These are phyloP conservation scores for Kodamaea fungicola DNA, from an alignment of 1,139 yeast species.

Conservation along the genomic window DNA sequence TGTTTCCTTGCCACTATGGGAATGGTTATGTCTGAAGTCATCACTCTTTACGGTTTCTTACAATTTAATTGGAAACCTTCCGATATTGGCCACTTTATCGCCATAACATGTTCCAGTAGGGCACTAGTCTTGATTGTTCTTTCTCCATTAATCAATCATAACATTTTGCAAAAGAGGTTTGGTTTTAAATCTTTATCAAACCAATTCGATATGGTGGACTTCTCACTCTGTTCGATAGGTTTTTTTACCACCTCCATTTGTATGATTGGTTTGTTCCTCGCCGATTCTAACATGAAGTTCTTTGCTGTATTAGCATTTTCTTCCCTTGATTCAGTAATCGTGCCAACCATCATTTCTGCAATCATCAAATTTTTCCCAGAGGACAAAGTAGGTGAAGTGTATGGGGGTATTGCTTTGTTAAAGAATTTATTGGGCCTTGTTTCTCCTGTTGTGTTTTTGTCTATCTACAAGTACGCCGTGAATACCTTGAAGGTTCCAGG, in stretches of 20 bases:
- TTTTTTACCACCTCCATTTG: slow-evolving; percentile 41
- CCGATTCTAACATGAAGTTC: slow-evolving; percentile 7
- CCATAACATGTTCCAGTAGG: slow-evolving; percentile 47
- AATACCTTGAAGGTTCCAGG: slow-evolving; percentile 9
- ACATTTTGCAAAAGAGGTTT: slow-evolving; percentile 22
- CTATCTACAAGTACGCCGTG: slow-evolving; percentile 28
- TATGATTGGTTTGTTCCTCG: slow-evolving; percentile 21
- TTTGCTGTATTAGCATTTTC: slow-evolving; percentile 24
- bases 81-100: slow-evolving; percentile 57
- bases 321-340: slow-evolving; percentile 42
- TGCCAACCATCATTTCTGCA: slow-evolving; percentile 49
- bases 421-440: slow-evolving; percentile 37
- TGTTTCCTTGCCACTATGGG: slow-evolving; percentile 35
- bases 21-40: slow-evolving; percentile 38
- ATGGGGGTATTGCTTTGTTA: slow-evolving; percentile 49
- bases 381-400: slow-evolving; percentile 48
- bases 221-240: slow-evolving; percentile 30
- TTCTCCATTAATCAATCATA: slow-evolving; percentile 32
- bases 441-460: slow-evolving; percentile 37
- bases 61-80: slow-evolving; percentile 57
- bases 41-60: slow-evolving; percentile 57
- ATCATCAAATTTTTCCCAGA: slow-evolving; percentile 50
- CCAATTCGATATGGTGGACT: slow-evolving; percentile 56
- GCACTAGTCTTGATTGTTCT: slow-evolving; percentile 32
- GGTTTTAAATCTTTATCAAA: slow-evolving; percentile 33